Conservation (phyloP, 352 stramenopile genomes). For the Blastocystis sp. region DNA sequence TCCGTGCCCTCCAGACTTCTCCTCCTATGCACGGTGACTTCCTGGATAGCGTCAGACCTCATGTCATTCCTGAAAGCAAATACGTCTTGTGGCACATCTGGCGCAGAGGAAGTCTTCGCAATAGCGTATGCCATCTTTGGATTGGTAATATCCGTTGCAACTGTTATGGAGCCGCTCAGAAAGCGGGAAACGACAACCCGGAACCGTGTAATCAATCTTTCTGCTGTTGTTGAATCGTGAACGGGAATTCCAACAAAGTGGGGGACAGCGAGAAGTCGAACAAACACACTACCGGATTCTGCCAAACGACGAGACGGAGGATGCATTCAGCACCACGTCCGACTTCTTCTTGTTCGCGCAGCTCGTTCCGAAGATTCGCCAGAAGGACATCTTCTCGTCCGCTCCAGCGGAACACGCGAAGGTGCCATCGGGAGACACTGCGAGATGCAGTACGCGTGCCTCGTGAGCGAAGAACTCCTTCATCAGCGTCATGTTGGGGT, state of each 20-base stretch:
- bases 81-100: no score
- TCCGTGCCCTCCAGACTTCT: no score
- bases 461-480: conserved; percentile 96
- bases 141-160: no score
- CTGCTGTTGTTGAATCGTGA: no score
- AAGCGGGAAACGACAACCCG: no score
- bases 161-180: no score
- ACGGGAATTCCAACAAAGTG: not conserved
- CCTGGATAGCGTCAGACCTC: no score
- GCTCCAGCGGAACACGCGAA: conserved; percentile 93
- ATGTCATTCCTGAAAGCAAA: no score
- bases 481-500: conserved; percentile 93
- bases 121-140: no score
- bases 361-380: conserved; percentile 92
- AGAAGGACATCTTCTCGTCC: conserved; percentile 98
- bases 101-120: no score
- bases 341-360: conserved; percentile 70
- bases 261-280: not conserved
- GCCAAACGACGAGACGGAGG: not conserved
- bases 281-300: conserved; percentile 13
- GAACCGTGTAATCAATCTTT: no score
- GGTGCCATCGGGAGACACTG: conserved; percentile 87
- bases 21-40: no score
- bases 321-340: not conserved
- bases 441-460: conserved; percentile 90